Conservation (phyloP, 331 rosid species). For the Cydonia oblonga region DNA sequence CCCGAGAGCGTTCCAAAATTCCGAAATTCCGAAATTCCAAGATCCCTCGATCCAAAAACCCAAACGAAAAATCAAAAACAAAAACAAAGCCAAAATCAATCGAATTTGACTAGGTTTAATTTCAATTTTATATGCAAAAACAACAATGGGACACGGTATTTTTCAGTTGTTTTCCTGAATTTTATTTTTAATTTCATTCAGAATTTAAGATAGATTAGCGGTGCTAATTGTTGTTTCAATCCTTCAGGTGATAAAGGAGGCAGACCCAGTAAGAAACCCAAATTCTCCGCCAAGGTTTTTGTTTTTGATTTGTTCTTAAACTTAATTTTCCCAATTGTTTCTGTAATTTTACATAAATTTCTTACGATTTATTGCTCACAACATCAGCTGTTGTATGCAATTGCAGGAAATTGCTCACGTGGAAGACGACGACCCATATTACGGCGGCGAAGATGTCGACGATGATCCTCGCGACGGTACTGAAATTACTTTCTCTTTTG, state of each 20-base stretch:
- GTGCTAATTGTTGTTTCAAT: not conserved
- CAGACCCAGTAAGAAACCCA: constrained; percentile 56
- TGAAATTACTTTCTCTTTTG: not conserved
- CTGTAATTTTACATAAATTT: no score
- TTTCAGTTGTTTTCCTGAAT: no score
- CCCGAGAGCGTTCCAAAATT: not conserved
- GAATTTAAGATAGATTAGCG: not conserved
- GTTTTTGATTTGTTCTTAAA: not conserved
- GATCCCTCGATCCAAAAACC: not conserved
- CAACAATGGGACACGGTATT: constrained; percentile 21
- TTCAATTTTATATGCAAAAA: not conserved
- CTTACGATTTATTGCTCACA: no score
- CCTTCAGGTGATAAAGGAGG: constrained; percentile 56
- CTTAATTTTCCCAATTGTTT: not conserved
- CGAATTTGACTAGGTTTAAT: not conserved
- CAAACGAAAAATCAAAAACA: not conserved
- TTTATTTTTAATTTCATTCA: not conserved
- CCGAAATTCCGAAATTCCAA: no score
- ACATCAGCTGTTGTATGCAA: constrained; percentile 9
- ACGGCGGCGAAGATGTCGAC: constrained; percentile 40
- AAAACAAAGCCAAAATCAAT: not conserved
- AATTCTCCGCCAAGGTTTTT: constrained; percentile 40
- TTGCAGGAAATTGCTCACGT: constrained; percentile 30
- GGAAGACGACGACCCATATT: constrained; percentile 41
- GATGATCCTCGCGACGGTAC: constrained; percentile 54